Evolutionary conservation across 2,329 filamentous ascomycete species (phyloP), one percentile per base, ranked within the genome.

Genomic region (Stromatinia cepivora): DNA sequence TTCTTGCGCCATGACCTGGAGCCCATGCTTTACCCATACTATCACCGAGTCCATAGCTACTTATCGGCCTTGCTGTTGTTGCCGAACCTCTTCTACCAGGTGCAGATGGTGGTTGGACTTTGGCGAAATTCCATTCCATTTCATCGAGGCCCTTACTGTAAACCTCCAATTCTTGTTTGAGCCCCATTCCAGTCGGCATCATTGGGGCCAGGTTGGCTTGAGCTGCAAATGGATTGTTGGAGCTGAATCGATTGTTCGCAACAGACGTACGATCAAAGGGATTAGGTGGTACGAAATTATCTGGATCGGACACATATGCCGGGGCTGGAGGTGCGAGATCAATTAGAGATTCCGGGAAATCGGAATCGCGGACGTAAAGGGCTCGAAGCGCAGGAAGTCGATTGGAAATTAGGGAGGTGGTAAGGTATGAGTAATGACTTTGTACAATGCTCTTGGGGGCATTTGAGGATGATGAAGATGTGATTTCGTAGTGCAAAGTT

Each of bases 361-460:
- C 84, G 36, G 90, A 87, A 76, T 97, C 93, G 64, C 92, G 90
- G 25, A 97, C 94, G 78, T 96, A 97, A 10, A 98, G 86, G 31
- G 89, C 87, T 48, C 85, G 85, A 11, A 98, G 84, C 48, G 85
- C 86, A 1, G 93, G 93, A 10, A 98, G 84, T 10, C 88, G 86
- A 71, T 90, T 90, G 22, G 88, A 86, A 71, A 95, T 87, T 45
- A 98, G 86, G 0, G 92, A 97, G n/a, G 87, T 87, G 36, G 92
- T 89, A 28, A 98, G 87, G 79, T 97, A 97, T 71, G 88, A 87
- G 80, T 97, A 97, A 81, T 97, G 96, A 25, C 85, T 85, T 13
- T 82, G 80, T 0, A 85, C 85, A 34, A 85, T 81, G 71, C 80
- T 83, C 11, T 83, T 71, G 71, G 87, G 90, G 15, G 88, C 84